Conservation (phyloP, 2,329 filamentous ascomycete species). For the Plenodomus tracheiphilus region DNA sequence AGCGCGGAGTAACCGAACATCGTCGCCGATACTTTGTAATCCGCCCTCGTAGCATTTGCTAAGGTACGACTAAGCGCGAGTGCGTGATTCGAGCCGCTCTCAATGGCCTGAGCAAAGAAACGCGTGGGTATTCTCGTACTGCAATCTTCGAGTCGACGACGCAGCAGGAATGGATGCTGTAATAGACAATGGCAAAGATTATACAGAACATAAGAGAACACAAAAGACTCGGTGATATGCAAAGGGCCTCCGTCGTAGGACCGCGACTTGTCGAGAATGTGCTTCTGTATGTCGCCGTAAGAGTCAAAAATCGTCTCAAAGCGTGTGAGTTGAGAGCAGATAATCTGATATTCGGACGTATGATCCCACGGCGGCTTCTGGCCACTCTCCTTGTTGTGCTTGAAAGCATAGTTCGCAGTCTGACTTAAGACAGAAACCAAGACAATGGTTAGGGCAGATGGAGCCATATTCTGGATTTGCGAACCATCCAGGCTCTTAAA, state of each 20-base stretch:
- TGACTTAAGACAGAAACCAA: slow-evolving; percentile 2
- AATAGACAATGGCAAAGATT: slow-evolving; percentile 8
- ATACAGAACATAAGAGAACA: slow-evolving; percentile 8
- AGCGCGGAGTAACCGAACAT: slow-evolving; percentile 4
- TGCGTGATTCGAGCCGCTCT: slow-evolving; percentile 1
- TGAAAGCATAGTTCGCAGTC: slow-evolving; percentile 3
- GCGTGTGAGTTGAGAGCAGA: slow-evolving; percentile 4
- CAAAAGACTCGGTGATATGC: slow-evolving; percentile 3
- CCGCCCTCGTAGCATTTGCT: slow-evolving; percentile 1
- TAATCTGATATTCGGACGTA: slow-evolving; percentile 8
- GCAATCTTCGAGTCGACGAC: slow-evolving; percentile 6
- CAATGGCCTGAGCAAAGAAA: slow-evolving; percentile 1
- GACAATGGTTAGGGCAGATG: not conserved
- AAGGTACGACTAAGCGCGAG: slow-evolving; percentile 6
- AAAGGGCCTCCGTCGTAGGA: not conserved
- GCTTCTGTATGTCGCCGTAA: slow-evolving; percentile 4
- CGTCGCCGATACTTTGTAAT: slow-evolving; percentile 5
- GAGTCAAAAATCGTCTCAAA: slow-evolving; percentile 9
- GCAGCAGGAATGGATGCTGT: slow-evolving; percentile 8
- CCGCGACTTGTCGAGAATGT: not conserved
- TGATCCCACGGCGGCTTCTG: slow-evolving; percentile 9
- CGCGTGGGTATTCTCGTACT: slow-evolving; percentile 1
- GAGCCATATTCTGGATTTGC: not conserved
- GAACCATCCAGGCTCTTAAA: not conserved
- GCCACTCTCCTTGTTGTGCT: slow-evolving; percentile 1